Evolutionary conservation across 2,329 filamentous ascomycete species (phyloP).

Genomic region (Botrytis pseudocinerea): DNA sequence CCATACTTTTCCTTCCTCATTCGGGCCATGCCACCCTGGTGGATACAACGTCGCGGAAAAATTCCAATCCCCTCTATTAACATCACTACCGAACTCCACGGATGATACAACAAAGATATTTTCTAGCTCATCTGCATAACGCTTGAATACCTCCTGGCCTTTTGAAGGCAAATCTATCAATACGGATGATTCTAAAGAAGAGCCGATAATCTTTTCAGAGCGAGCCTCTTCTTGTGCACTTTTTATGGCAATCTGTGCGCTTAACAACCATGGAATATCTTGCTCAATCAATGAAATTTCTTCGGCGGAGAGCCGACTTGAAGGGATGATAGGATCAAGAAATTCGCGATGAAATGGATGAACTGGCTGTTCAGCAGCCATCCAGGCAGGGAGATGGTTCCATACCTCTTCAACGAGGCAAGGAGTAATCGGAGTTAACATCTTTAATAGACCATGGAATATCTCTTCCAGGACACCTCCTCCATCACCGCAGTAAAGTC

Average conservation of each 20-base stretch:
- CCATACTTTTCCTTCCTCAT: conserved; percentile 30
- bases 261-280: conserved; percentile 35
- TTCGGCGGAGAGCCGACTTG: background rate
- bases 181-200: conserved; percentile 77
- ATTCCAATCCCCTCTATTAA: conserved; percentile 49
- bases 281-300: conserved; percentile 19
- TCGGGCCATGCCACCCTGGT: conserved; percentile 20
- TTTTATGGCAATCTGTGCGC: conserved; percentile 66
- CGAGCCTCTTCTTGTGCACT: conserved; percentile 72
- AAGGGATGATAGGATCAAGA: conserved; percentile 29
- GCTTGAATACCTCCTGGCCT: conserved; percentile 33
- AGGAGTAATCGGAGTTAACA: conserved; percentile 80
- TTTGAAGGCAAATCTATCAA: conserved; percentile 50
- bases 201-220: conserved; percentile 70
- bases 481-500: conserved; percentile 79
- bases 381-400: conserved; percentile 69
- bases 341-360: conserved; percentile 47
- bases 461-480: conserved; percentile 66
- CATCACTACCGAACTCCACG: conserved; percentile 53
- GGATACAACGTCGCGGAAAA: conserved; percentile 33
- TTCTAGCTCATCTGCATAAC: conserved; percentile 46
- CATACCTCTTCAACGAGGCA: conserved; percentile 86
- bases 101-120: conserved; percentile 69
- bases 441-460: conserved; percentile 70
- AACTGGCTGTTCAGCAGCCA: conserved; percentile 49